A percentile compares a stretch with the other conserved stretches of the same genome.
phyloP scores from a whole-genome alignment of 2,329 filamentous ascomycete species.

The Plenodomus tracheiphilus region DNA sequence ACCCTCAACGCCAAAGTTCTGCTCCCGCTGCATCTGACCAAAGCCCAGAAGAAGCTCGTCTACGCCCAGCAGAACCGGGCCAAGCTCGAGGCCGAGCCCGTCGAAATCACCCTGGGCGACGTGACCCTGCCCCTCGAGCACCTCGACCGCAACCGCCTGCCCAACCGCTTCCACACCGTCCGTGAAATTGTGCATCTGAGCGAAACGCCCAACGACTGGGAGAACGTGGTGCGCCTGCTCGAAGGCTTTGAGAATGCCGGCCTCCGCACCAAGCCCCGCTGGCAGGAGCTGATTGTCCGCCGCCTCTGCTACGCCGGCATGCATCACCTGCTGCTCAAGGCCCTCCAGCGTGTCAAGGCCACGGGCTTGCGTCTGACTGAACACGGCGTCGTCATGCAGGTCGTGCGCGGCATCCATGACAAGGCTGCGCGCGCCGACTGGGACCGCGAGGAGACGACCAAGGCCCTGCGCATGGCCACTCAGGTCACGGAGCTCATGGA shows the following conservation, averaged over 20 bases:
- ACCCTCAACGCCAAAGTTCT: slow-evolving; percentile 50
- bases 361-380: slow-evolving; percentile 31
- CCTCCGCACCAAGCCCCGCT: slow-evolving; percentile 12
- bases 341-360: slow-evolving; percentile 27
- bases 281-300: slow-evolving; percentile 26
- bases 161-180: slow-evolving; percentile 15
- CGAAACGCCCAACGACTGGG: slow-evolving; percentile 25
- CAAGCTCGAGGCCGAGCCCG: slow-evolving; percentile 48
- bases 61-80: slow-evolving; percentile 46
- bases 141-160: slow-evolving; percentile 28
- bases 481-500: slow-evolving; percentile 49
- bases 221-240: too few relatives aligned
- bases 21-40: slow-evolving; percentile 49
- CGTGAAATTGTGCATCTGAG: slow-evolving; percentile 17
- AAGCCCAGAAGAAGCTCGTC: slow-evolving; percentile 48
- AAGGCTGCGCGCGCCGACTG: slow-evolving; percentile 41
- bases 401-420: slow-evolving; percentile 43
- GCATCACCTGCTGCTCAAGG: slow-evolving; percentile 35
- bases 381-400: slow-evolving; percentile 29
- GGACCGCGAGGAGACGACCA: slow-evolving; percentile 42
- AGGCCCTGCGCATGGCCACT: slow-evolving; percentile 45
- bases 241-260: slow-evolving; percentile 41
- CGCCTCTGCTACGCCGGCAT: slow-evolving; percentile 20
- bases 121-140: slow-evolving; percentile 40
- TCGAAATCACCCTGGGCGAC: slow-evolving; percentile 47